Conservation (phyloP, 2,329 filamentous ascomycete genomes). For the Botrytis tulipae region DNA sequence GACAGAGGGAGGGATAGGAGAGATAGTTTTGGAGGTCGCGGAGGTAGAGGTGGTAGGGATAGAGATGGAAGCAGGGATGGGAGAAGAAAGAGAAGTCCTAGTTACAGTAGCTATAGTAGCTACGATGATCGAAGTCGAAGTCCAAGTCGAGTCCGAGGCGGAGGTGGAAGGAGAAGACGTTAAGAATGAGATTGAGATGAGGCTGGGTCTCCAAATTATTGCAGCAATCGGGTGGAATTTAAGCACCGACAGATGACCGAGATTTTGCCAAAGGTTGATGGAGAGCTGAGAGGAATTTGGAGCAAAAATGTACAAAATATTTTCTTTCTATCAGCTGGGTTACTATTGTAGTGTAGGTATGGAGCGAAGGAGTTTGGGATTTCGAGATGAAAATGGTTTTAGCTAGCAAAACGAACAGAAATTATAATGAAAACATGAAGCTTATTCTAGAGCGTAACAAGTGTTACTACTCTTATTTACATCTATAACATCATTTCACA, state of each 20-base stretch:
- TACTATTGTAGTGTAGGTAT: slow-evolving; percentile 1
- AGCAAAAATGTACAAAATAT: neutral
- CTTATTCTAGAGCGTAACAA: neutral
- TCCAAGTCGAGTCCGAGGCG: slow-evolving; percentile 35
- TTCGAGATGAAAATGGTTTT: neutral
- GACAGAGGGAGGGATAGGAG: neutral
- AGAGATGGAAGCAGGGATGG: slow-evolving; percentile 36
- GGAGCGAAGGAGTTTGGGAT: slow-evolving; percentile 15
- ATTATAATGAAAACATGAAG: neutral
- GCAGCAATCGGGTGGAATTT: neutral
- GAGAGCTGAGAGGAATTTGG: neutral
- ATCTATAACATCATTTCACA: neutral
- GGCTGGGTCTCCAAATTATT: neutral
- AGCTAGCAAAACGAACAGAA: neutral
- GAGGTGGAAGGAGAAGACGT: slow-evolving; percentile 14
- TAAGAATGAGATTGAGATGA: neutral
- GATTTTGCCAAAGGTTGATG: neutral
- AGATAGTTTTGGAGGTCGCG: slow-evolving; percentile 9
- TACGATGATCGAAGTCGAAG: slow-evolving; percentile 48
- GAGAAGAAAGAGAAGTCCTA: slow-evolving; percentile 55
- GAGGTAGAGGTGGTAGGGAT: slow-evolving; percentile 26
- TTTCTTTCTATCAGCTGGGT: neutral
- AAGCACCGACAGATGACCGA: neutral
- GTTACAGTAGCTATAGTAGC: slow-evolving; percentile 61
- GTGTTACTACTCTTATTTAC: neutral